These are phyloP conservation scores for Harringtonia aguacate DNA, from an alignment of 2,329 filamentous ascomycete species.

Conservation along the genomic window DNA sequence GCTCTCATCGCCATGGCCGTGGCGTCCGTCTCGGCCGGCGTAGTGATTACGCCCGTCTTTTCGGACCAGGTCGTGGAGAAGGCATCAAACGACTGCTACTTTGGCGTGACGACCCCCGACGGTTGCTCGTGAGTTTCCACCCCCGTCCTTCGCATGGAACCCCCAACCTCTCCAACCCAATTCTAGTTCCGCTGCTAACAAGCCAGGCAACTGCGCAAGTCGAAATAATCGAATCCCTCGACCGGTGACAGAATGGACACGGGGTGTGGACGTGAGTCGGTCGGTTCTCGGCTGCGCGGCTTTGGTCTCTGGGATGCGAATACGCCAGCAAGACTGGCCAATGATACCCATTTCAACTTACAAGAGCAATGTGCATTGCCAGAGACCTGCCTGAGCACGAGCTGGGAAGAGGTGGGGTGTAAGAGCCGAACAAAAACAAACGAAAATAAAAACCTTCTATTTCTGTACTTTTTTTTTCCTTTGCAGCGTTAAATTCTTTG, in stretches of 20 bases:
- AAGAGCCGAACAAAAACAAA: too few species aligned
- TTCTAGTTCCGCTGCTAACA: background rate
- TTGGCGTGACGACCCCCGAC: slow-evolving; percentile 42
- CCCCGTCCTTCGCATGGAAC: too few species aligned
- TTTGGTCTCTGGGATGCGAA: background rate
- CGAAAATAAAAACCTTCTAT: too few species aligned
- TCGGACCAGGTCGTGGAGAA: slow-evolving; percentile 40
- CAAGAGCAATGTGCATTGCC: too few species aligned
- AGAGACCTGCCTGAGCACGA: too few species aligned
- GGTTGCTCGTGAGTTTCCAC: slow-evolving; percentile 44
- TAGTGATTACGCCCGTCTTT: slow-evolving; percentile 44
- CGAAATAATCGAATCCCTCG: background rate
- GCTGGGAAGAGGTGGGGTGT: too few species aligned
- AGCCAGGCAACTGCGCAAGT: slow-evolving; percentile 5
- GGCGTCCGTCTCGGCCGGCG: slow-evolving; percentile 37
- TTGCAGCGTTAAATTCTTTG: too few species aligned
- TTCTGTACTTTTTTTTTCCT: too few species aligned
- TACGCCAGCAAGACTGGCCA: too few species aligned
- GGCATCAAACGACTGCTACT: slow-evolving; percentile 39
- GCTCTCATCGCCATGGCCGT: slow-evolving; percentile 31
- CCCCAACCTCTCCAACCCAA: background rate
- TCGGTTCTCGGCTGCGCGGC: background rate
- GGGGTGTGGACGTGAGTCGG: too few species aligned
- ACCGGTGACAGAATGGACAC: background rate
- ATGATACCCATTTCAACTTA: too few species aligned